phyloP scores from a whole-genome alignment of 352 stramenopile genomes.

The Globisporangium nagaii region DNA sequence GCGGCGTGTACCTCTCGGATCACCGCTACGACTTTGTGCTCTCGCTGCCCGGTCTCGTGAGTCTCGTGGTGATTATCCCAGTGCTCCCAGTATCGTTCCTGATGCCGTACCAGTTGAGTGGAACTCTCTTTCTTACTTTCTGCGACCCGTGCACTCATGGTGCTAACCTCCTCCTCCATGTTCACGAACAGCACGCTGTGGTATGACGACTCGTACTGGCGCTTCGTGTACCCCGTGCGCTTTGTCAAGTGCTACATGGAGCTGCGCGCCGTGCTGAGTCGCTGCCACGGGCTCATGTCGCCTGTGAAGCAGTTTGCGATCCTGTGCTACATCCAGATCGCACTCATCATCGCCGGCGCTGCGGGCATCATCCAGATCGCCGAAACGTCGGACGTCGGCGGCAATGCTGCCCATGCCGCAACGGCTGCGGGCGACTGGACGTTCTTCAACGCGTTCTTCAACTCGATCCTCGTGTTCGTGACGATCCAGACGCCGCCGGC shows the following conservation, averaged over 20 bases:
- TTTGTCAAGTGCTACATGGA: conserved; percentile 83
- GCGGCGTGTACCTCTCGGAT: conserved; percentile 63
- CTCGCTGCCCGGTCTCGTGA: conserved; percentile 49
- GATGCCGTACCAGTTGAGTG: conserved; percentile 61
- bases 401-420: conserved; percentile 21
- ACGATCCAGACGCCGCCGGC: conserved; percentile 81
- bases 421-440: conserved; percentile 78
- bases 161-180: not conserved
- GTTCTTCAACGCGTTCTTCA: conserved; percentile 88
- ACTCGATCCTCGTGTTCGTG: conserved; percentile 84
- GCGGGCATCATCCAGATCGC: conserved; percentile 83
- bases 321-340: conserved; percentile 80
- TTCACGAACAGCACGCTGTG: conserved; percentile 54
- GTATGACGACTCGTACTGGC: conserved; percentile 70
- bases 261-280: conserved; percentile 64
- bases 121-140: not conserved
- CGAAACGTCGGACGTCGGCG: conserved; percentile 77
- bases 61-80: conserved; percentile 58
- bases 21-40: conserved; percentile 63
- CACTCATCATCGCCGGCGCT: conserved; percentile 66
- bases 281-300: conserved; percentile 75
- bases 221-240: conserved; percentile 79
- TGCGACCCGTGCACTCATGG: not conserved
- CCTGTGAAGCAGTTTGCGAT: conserved; percentile 76
- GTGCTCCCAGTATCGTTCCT: conserved; percentile 77